Evolutionary conservation across 495 filamentous ascomycete genomes (phyloP), one percentile per base, ranked within the genome.

Genomic region (Podospora sp.): DNA sequence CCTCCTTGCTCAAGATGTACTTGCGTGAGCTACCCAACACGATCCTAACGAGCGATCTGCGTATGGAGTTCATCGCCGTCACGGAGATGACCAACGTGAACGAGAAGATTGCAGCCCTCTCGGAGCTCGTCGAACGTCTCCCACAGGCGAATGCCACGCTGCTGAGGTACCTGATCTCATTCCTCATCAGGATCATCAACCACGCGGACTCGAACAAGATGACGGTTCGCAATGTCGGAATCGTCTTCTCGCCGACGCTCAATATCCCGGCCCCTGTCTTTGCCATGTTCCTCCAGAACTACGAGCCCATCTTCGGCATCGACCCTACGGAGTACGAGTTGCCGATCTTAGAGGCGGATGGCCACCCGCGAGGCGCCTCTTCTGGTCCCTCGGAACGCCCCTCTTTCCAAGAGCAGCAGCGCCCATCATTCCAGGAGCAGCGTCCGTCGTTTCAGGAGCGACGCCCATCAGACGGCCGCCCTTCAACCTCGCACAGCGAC

Each of bases 251-350:
- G n/a, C 95, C 95, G 1, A 98, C 96, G 0, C 85, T 98, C 35
- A 98, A 98, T 78, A 97, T 99, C 50, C 94, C 96, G 0, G 92
- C 93, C 0, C 94, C 96, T 18, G 90, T 99, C 7, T 96, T 99
- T 72, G 93, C 93, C 1, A 84, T 93, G 79, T 95, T 99, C 78
- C 85, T 99, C 36, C 93, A 94, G 60, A 93, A 98, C 70, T 97
- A 91, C 72, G 84, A 91, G 69, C 83, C 83, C 49, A 94, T 99
- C 55, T 99, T 97, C 76, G 91, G 89, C 35, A 84, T 89, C 62
- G 83, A 88, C 7, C 83, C 86, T 1, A 84, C 87, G 68, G 84
- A 88, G 65, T 84, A 88, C 62, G 75, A 84, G 67, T 79, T 82
- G 9, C 82, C 82, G 1, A 35, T 58, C 11, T 61, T 64, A 0